Conservation (phyloP, 2,329 filamentous ascomycete species). For the Biscogniauxia mediterranea region DNA sequence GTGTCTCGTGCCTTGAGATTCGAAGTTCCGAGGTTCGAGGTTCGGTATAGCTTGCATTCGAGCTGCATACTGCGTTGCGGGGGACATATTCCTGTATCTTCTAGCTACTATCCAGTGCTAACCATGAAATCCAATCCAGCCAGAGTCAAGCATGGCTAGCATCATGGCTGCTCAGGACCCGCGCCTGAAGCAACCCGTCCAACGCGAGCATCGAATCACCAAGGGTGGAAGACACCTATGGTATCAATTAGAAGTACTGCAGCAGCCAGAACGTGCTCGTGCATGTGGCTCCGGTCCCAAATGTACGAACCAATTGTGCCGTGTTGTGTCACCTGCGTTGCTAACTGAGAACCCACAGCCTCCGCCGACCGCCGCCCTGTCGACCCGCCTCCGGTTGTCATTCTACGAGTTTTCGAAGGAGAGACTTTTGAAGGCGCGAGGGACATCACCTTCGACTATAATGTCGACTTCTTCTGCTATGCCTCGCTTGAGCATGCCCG, state of each 20-base stretch:
- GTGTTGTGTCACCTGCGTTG: background rate
- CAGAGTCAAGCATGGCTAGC: slow-evolving; percentile 25
- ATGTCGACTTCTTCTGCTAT: slow-evolving; percentile 96
- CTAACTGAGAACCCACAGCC: slow-evolving; percentile 44
- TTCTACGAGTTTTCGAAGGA: slow-evolving; percentile 81
- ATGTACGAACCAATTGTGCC: slow-evolving; percentile 54
- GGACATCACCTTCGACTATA: slow-evolving; percentile 86
- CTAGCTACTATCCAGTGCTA: slow-evolving; percentile 4
- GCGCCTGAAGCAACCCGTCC: slow-evolving; percentile 17
- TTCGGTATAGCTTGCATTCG: background rate
- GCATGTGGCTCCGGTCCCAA: slow-evolving; percentile 95
- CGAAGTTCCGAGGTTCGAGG: background rate
- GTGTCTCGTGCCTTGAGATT: background rate
- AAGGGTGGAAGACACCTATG: slow-evolving; percentile 74
- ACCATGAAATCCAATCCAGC: slow-evolving; percentile 20
- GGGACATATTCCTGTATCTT: background rate
- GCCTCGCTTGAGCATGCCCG: slow-evolving; percentile 87
- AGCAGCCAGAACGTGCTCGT: slow-evolving; percentile 90
- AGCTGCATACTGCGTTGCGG: background rate
- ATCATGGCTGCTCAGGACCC: slow-evolving; percentile 22
- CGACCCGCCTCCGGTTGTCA: slow-evolving; percentile 91
- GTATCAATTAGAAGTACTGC: slow-evolving; percentile 82
- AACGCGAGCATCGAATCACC: slow-evolving; percentile 52
- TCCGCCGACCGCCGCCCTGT: slow-evolving; percentile 88
- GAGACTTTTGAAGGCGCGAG: slow-evolving; percentile 56